A percentile compares a stretch with the other conserved stretches of the same genome.
phyloP scores from a whole-genome alignment of 352 stramenopile species.

The Pythium volutum region DNA sequence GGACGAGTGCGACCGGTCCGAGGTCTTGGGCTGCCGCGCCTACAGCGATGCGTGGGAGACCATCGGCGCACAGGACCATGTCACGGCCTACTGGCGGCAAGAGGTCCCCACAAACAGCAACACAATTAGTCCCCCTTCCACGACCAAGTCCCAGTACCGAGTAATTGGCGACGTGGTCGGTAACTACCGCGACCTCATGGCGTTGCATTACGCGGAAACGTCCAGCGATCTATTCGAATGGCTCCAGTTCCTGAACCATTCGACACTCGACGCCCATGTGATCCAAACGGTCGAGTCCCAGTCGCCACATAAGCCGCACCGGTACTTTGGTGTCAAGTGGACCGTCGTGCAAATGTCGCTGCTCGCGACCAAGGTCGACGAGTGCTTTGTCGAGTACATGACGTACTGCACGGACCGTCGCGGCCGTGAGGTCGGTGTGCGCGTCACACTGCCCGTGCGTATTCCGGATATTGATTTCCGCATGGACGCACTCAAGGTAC shows the following conservation, averaged over 20 bases:
- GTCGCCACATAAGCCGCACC: slow-evolving; percentile 32
- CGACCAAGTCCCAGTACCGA: slow-evolving; percentile 27
- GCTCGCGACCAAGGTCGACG: slow-evolving; percentile 64
- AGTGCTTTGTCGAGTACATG: slow-evolving; percentile 77
- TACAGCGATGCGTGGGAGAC: slow-evolving; percentile 15
- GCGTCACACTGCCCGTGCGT: slow-evolving; percentile 60
- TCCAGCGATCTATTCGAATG: slow-evolving; percentile 57
- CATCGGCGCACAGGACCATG: slow-evolving; percentile 7
- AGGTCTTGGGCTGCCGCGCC: slow-evolving; percentile 1
- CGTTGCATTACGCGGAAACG: slow-evolving; percentile 64
- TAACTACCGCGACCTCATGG: slow-evolving; percentile 61
- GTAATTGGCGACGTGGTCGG: slow-evolving; percentile 60
- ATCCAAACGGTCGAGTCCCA: slow-evolving; percentile 75
- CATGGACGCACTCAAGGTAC: slow-evolving; percentile 43
- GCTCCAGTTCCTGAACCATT: slow-evolving; percentile 66
- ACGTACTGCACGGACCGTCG: slow-evolving; percentile 58
- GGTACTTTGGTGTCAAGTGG: slow-evolving; percentile 86
- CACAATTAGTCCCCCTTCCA: neutral
- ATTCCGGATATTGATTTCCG: slow-evolving; percentile 60
- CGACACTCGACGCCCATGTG: slow-evolving; percentile 62
- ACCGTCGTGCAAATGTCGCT: slow-evolving; percentile 53
- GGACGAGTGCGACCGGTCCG: slow-evolving; percentile 19
- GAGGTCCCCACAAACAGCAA: neutral
- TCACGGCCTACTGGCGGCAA: slow-evolving; percentile 6
- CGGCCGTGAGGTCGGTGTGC: slow-evolving; percentile 58